A percentile compares a stretch with the other conserved stretches of the same genome.
Evolutionary conservation across 805 yeast genomes (phyloP).

Genomic region (Saccharomycopsis amapae): DNA sequence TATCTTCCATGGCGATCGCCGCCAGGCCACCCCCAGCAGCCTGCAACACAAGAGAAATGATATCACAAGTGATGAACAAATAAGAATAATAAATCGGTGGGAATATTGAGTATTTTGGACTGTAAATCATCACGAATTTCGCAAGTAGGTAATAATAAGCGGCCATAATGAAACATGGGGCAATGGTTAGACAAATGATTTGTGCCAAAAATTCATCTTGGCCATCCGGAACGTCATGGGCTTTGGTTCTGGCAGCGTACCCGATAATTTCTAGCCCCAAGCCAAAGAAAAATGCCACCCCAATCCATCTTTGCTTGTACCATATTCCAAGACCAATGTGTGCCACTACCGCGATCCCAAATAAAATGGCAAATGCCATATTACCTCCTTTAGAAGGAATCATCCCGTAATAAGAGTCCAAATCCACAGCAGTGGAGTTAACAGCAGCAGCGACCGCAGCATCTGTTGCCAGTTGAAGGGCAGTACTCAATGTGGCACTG

Average conservation of each 20-base stretch:
- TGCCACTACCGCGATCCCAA: conserved; percentile 38
- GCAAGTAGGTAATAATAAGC: conserved; percentile 71
- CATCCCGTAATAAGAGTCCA: conserved; percentile 6
- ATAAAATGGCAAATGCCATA: conserved; percentile 46
- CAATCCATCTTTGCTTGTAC: conserved; percentile 60
- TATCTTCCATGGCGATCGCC: conserved; percentile 29
- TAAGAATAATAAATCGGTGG: conserved; percentile 41
- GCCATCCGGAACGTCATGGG: conserved; percentile 32
- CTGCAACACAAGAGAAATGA: conserved; percentile 57
- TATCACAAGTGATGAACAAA: conserved; percentile 60
- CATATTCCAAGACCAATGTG: conserved; percentile 39
- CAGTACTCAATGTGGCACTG: neutral
- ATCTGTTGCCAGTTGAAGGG: neutral
- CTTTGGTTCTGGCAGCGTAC: conserved; percentile 51
- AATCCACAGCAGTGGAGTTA: neutral
- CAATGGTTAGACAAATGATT: conserved; percentile 61
- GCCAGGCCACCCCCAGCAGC: conserved; percentile 75
- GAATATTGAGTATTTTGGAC: conserved; percentile 42
- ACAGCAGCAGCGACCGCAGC: neutral
- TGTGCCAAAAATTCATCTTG: conserved; percentile 50
- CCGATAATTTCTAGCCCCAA: conserved; percentile 58
- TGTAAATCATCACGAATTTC: conserved; percentile 57
- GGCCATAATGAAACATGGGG: conserved; percentile 81
- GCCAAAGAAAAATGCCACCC: conserved; percentile 49
- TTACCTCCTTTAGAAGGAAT: conserved; percentile 41